A percentile compares a stretch with the other conserved stretches of the same genome.
Conservation (phyloP, 371 early-diverging fungal genomes). For the Syncephalastrum racemosum region DNA sequence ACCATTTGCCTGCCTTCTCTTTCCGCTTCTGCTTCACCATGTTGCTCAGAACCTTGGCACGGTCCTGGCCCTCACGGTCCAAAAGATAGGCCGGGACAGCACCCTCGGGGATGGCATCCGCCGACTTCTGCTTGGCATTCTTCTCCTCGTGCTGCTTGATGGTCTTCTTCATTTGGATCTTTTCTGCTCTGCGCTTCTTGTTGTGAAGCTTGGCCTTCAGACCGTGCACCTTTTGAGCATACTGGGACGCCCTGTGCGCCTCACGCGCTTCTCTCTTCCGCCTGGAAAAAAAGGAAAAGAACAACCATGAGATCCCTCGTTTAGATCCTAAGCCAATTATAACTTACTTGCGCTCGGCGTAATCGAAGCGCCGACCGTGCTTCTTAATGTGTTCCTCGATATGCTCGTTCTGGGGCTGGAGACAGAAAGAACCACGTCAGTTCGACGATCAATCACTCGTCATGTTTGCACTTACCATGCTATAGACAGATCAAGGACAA, state of each 20-base stretch:
- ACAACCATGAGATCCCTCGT: neutral
- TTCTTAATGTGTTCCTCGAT: conserved; percentile 99
- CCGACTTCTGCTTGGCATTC: conserved; percentile 87
- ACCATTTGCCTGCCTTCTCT: conserved; percentile 99
- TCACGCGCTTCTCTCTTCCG: conserved; percentile 97
- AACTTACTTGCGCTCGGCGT: conserved; percentile 92
- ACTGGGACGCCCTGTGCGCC: conserved; percentile 88
- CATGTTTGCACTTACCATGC: too few species aligned
- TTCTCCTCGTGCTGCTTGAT: conserved; percentile 97
- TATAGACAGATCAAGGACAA: too few species aligned
- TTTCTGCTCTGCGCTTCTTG: conserved; percentile 98
- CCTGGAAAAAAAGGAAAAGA: conserved; percentile 37
- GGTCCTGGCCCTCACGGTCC: conserved; percentile 98
- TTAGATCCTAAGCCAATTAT: neutral
- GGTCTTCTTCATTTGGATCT: conserved; percentile 99
- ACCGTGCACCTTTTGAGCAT: conserved; percentile 97
- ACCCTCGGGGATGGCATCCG: conserved; percentile 89
- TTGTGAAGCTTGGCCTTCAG: conserved; percentile 98
- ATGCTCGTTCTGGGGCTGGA: conserved; percentile 99
- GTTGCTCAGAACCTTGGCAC: conserved; percentile 96
- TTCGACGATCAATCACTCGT: too few species aligned
- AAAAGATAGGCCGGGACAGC: conserved; percentile 99
- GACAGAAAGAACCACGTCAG: conserved; percentile 16
- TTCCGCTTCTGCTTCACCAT: conserved; percentile 99
- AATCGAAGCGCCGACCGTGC: conserved; percentile 97